Evolutionary conservation across 768 basidiomycete species (phyloP), one percentile per base, ranked within the genome.

Genomic region (Tricholoma sp.): DNA sequence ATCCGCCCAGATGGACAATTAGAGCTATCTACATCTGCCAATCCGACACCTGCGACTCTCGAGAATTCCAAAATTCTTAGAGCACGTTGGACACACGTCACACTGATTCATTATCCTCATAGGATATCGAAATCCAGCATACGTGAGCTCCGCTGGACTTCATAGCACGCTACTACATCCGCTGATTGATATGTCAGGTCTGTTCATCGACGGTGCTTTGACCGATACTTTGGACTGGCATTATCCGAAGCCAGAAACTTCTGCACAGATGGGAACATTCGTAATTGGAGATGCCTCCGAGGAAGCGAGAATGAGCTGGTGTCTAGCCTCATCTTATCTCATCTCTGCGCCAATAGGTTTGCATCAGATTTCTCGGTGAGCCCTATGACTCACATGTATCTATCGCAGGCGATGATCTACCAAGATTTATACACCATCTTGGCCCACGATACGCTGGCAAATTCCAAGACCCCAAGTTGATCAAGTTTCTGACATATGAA

Each of bases 401-500:
- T n/a, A 31, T 49, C 10, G 15, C 47, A 89, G 89, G 76, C 13
- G 85, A 91, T 52, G 88, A 89, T 57, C 66, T 91, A 4, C 83
- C 85, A 6, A 80, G 88, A 13, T 78, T 94, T 45, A 79, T 91
- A 34, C 86, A 93, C 63, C 88, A 91, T 62, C 81, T 94, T 10
- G 88, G 91, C 4, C 91, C 91, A 8, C 81, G 86, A 44, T 94
- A 94, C 57, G 75, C 76, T 1, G 85, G 83, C 18, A 84, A 83
- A 44, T 91, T 92, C 68, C 91, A 91, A 65, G 88, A 91, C 49
- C 78, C 76, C 8, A 66, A 79, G 2, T 77, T 93, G 34, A 74
- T 84, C 60, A 85, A 81, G 45, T 92, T 92, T 66, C 72, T 94
- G 49, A 94, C 91, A 0, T 94, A 94, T 67, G 88, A 91, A 61